These are phyloP conservation scores for Macadamia integrifolia DNA, from an alignment of 164 flowering plant species.

Conservation along the genomic window DNA sequence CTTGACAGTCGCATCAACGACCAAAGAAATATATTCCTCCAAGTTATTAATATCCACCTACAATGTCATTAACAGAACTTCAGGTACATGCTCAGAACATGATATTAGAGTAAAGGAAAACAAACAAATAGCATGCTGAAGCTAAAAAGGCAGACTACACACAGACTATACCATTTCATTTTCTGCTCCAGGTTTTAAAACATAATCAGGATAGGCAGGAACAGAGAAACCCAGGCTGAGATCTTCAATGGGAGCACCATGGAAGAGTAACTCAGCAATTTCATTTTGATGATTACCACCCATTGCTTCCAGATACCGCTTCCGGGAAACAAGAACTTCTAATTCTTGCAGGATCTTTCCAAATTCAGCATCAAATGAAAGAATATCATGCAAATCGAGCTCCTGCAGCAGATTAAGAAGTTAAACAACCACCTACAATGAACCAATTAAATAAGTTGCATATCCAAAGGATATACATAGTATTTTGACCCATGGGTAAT, in stretches of 20 bases:
- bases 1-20: constrained; percentile 89
- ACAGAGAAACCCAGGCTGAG: constrained; percentile 87
- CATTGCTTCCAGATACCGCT: constrained; percentile 58
- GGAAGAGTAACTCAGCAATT: constrained; percentile 49
- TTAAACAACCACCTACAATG: neutral
- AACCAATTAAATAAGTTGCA: neutral
- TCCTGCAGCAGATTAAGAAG: constrained; percentile 43
- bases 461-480: neutral
- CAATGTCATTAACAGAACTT: constrained; percentile 1
- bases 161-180: constrained; percentile 34
- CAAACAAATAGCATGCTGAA: neutral
- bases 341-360: constrained; percentile 85
- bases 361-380: constrained; percentile 73
- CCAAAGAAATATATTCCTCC: constrained; percentile 86
- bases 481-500: neutral
- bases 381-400: constrained; percentile 91
- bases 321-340: constrained; percentile 66
- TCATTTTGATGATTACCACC: constrained; percentile 34
- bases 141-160: neutral
- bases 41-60: constrained; percentile 78
- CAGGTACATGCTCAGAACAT: neutral
- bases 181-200: constrained; percentile 71
- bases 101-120: neutral
- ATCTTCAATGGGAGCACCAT: constrained; percentile 72
- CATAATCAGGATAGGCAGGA: constrained; percentile 91